Conservation (phyloP, 345 rosid genomes). For the Euphorbia lathyris region DNA sequence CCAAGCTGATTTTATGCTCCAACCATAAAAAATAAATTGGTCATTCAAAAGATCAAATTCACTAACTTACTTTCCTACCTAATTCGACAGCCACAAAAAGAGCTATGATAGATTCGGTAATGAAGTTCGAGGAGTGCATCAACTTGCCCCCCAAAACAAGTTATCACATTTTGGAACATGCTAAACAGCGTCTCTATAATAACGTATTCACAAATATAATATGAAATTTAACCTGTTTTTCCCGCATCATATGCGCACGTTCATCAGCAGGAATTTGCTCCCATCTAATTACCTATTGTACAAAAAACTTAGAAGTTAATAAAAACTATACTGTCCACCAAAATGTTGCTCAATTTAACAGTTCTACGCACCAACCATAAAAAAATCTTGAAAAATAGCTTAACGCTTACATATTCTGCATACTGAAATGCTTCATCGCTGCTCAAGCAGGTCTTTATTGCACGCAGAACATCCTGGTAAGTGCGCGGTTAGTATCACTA, state of each 20-base stretch:
- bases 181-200: background rate
- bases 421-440: conserved; percentile 69
- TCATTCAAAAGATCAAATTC: background rate
- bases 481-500: background rate
- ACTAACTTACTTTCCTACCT: background rate
- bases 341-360: background rate
- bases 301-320: conserved; percentile 6
- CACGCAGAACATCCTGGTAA: conserved; percentile 65
- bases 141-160: background rate
- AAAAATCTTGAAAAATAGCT: conserved; percentile 4
- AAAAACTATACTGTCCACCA: background rate
- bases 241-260: conserved; percentile 78
- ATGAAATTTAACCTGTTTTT: conserved; percentile 67
- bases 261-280: conserved; percentile 86
- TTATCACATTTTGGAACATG: background rate
- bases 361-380: background rate
- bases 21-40: no score
- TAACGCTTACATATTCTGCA: conserved; percentile 75
- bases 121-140: background rate
- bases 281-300: conserved; percentile 69
- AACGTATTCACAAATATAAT: background rate
- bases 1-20: no score
- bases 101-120: background rate
- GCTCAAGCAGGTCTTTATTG: conserved; percentile 57
- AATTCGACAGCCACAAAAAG: background rate